Evolutionary conservation across 2,329 filamentous ascomycete species (phyloP).

Genomic region (Xylariaceae sp.): DNA sequence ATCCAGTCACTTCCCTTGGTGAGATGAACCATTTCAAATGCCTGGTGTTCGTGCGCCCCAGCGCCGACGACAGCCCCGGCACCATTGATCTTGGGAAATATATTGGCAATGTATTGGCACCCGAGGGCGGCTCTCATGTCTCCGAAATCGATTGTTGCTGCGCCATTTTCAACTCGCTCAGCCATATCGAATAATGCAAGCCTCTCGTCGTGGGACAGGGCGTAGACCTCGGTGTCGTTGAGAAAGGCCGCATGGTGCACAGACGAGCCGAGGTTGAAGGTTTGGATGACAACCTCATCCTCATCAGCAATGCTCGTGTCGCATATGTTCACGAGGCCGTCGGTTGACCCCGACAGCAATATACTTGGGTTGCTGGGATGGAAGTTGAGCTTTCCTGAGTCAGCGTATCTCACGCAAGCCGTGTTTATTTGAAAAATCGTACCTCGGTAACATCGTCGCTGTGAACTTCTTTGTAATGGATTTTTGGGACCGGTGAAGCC

Average conservation of each 20-base stretch:
- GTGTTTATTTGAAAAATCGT: constrained; percentile 16
- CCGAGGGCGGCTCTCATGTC: constrained; percentile 62
- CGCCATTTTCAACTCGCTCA: constrained; percentile 57
- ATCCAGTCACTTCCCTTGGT: constrained; percentile 48
- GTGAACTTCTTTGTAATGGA: constrained; percentile 61
- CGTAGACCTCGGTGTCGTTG: constrained; percentile 60
- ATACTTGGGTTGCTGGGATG: constrained; percentile 57
- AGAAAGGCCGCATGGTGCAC: constrained; percentile 74
- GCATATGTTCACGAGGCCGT: constrained; percentile 74
- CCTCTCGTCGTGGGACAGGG: constrained; percentile 73
- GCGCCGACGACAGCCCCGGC: constrained; percentile 58
- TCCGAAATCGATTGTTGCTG: constrained; percentile 56
- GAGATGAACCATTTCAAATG: constrained; percentile 58
- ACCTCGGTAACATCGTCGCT: constrained; percentile 64
- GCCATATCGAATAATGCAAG: constrained; percentile 69
- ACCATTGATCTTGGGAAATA: constrained; percentile 56
- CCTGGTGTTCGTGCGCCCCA: constrained; percentile 61
- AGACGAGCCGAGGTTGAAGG: constrained; percentile 72
- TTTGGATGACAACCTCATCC: constrained; percentile 73
- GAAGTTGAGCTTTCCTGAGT: constrained; percentile 47
- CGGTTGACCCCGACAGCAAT: constrained; percentile 72
- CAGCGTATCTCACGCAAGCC: not conserved
- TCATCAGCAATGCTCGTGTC: constrained; percentile 68
- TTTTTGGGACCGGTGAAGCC: constrained; percentile 39
- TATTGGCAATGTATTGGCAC: constrained; percentile 71